These are phyloP conservation scores for Solanum paucissectum DNA, from an alignment of 257 asterid genomes.

Conservation along the genomic window DNA sequence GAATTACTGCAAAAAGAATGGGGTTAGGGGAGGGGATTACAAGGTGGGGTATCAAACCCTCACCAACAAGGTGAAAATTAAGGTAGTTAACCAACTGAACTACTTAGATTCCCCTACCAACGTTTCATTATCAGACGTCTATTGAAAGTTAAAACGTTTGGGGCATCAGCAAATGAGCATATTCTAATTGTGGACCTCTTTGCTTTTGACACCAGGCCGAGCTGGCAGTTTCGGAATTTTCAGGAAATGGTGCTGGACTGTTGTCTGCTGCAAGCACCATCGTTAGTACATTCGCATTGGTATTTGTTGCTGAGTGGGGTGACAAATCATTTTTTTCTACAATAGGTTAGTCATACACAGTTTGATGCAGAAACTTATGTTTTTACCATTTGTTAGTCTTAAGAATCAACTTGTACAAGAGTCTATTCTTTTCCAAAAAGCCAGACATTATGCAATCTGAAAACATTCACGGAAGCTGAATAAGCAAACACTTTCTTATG, in stretches of 20 bases:
- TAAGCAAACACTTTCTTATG: neutral
- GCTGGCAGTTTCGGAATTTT: constrained; percentile 77
- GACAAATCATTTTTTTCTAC: constrained; percentile 95
- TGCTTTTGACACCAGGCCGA: constrained; percentile 50
- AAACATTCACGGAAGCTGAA: neutral
- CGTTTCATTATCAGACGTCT: neutral
- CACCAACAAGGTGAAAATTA: neutral
- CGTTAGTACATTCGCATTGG: constrained; percentile 72
- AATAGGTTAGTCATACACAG: constrained; percentile 38
- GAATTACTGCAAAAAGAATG: neutral
- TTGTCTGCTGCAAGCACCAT: constrained; percentile 72
- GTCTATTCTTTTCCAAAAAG: neutral
- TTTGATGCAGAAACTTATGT: neutral
- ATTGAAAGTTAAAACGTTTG: neutral
- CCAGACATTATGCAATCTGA: neutral
- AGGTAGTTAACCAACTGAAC: neutral
- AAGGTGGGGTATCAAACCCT: neutral
- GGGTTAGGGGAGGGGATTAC: neutral
- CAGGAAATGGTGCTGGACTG: constrained; percentile 81
- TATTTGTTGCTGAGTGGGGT: constrained; percentile 98
- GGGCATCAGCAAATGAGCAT: neutral
- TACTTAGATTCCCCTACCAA: neutral
- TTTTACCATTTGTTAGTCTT: neutral
- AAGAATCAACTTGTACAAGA: neutral
- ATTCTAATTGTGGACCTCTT: constrained; percentile 6